Percentiles rank a stretch among this genome's conserved stretches.
Evolutionary conservation across 805 yeast genomes (phyloP).

Genomic region (Scheffersomyces ergatensis): DNA sequence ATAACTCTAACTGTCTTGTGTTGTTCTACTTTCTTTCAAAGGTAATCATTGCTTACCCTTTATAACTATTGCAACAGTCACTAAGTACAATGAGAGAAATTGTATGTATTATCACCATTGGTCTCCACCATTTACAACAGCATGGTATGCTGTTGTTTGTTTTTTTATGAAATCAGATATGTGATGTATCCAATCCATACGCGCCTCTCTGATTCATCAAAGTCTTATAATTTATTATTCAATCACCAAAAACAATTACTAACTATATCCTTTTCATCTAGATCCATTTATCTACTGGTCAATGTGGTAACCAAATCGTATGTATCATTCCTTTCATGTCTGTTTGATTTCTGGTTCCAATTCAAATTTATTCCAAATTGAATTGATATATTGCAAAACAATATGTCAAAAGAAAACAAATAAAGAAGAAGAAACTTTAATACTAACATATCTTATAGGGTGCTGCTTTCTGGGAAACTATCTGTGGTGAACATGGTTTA

Average conservation of each 20-base stretch:
- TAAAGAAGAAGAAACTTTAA: too few relatives aligned
- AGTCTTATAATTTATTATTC: neutral
- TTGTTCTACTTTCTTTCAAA: neutral
- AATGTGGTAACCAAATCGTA: slow-evolving; percentile 97
- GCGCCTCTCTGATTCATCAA: neutral
- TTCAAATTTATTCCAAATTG: too few relatives aligned
- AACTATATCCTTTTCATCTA: slow-evolving; percentile 22
- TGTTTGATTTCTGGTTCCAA: too few relatives aligned
- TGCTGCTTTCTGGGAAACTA: slow-evolving; percentile 92
- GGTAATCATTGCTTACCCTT: neutral
- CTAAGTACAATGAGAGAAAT: slow-evolving; percentile 22
- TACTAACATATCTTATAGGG: too few relatives aligned
- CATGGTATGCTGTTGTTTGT: too few relatives aligned
- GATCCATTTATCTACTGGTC: slow-evolving; percentile 97
- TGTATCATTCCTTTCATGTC: slow-evolving; percentile 36
- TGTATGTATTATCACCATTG: slow-evolving; percentile 15
- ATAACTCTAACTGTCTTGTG: neutral
- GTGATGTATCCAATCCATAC: neutral
- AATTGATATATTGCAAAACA: too few relatives aligned
- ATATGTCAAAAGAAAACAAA: too few relatives aligned
- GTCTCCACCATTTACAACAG: too few relatives aligned
- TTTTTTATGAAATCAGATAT: too few relatives aligned
- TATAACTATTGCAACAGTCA: too few relatives aligned
- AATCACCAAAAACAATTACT: too few relatives aligned
- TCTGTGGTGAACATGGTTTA: slow-evolving; percentile 84